Conservation (phyloP, 208 protist species). For the Tritrichomonas musculus region DNA sequence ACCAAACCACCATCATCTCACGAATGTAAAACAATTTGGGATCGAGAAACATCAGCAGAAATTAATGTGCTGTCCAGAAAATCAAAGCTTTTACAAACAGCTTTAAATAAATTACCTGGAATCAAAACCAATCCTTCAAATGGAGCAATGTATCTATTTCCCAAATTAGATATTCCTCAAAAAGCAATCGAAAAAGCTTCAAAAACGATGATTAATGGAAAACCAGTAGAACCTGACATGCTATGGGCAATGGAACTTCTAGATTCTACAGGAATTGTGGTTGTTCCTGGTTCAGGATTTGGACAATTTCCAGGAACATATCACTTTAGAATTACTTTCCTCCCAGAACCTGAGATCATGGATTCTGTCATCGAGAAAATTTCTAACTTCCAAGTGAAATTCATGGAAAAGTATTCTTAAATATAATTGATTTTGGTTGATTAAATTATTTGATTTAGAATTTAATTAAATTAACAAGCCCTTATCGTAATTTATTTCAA, state of each 20-base stretch:
- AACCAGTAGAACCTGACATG: constrained; percentile 69
- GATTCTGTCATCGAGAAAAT: constrained; percentile 48
- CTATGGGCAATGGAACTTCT: constrained; percentile 88
- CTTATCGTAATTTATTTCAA: no score
- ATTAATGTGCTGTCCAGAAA: constrained; percentile 58
- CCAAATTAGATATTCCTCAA: constrained; percentile 49
- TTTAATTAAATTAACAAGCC: no score
- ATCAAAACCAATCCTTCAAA: constrained; percentile 69
- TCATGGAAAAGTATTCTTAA: constrained; percentile 37
- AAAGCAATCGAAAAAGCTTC: constrained; percentile 47
- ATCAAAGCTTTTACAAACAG: constrained; percentile 44
- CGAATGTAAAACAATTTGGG: constrained; percentile 67
- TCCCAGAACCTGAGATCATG: constrained; percentile 87
- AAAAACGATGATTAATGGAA: neutral
- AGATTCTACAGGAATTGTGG: constrained; percentile 76
- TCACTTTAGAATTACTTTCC: constrained; percentile 97
- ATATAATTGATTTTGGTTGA: neutral
- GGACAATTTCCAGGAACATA: constrained; percentile 75
- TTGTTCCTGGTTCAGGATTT: constrained; percentile 62
- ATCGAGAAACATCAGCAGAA: constrained; percentile 59
- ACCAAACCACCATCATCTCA: constrained; percentile 81
- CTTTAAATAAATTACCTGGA: constrained; percentile 76
- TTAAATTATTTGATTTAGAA: no score
- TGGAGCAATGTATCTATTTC: constrained; percentile 98
- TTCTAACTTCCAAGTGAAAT: constrained; percentile 41